Conservation (phyloP, 257 asterid species). For the Petunia axillaris region DNA sequence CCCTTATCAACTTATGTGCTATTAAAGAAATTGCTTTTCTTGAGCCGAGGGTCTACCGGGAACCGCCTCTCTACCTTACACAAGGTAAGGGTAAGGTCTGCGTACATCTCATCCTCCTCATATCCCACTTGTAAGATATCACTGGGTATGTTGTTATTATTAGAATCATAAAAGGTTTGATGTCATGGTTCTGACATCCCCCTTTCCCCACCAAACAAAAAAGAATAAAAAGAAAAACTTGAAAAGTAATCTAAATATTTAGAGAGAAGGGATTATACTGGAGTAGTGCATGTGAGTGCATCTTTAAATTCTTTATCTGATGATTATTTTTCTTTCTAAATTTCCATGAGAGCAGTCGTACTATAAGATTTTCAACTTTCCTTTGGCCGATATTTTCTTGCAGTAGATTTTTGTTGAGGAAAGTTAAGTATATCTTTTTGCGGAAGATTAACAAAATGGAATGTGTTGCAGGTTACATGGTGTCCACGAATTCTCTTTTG, state of each 20-base stretch:
- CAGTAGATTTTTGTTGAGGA: neutral
- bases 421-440: neutral
- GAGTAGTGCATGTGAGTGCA: no score
- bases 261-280: no score
- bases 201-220: no score
- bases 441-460: neutral
- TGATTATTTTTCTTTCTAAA: neutral
- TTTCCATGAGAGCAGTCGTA: neutral
- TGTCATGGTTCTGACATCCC: neutral
- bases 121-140: no score
- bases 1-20: neutral
- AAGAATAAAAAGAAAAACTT: neutral
- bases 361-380: neutral
- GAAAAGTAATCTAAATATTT: no score
- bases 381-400: neutral
- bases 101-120: no score
- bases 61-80: no score
- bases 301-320: neutral
- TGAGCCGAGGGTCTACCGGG: no score
- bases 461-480: slow-evolving; percentile 60
- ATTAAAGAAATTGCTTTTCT: no score
- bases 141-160: no score
- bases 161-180: neutral
- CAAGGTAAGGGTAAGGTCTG: no score
- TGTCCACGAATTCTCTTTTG: slow-evolving; percentile 53